Evolutionary conservation across 140 eudicot species (phyloP), one percentile per base, ranked within the genome.

Genomic region (Anethum foeniculum): DNA sequence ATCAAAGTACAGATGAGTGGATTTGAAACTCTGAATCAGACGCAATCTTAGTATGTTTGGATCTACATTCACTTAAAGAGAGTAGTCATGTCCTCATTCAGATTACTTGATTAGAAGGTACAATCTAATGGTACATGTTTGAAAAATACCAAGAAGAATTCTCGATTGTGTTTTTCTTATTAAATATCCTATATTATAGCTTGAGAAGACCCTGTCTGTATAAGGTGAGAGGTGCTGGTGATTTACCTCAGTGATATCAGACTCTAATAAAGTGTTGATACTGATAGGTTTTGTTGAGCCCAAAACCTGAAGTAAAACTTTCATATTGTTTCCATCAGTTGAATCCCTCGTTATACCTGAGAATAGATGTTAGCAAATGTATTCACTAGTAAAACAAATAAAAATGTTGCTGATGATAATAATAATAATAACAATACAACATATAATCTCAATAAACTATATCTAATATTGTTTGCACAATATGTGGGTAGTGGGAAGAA

Each of bases 211-310:
- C 68, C 68, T 60, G 32, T n/a, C 9, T 60, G 68, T 60, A 23
- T 60, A 9, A 60, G 68, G n/a, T 13, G n/a, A 60, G 69, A 62
- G 34, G 25, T 62, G 34, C 69, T 62, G 16, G 6, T 62, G 34
- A 62, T 62, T 84, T 88, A 92, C 98, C 96, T 90, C 85, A 30
- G 89, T 69, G 79, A 94, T 86, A 82, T 90, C 93, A 75, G 77
- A 84, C 77, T 94, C 96, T 7, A 97, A 90, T 32, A 94, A 86
- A 69, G 30, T 32, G 73, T 47, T 76, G 49, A 90, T 83, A 71
- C 71, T 7, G 65, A 90, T 89, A 74, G 90, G 95, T 52, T 23
- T 74, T 4, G 85, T 78, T 75, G 80, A 85, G n/a, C 83, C 82
- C 44, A 90, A 85, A 25, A 92, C 86, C 80, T 78, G 80, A 48